Evolutionary conservation across 139 green algal genomes (phyloP).

Genomic region (Desmodesmus armatus): DNA sequence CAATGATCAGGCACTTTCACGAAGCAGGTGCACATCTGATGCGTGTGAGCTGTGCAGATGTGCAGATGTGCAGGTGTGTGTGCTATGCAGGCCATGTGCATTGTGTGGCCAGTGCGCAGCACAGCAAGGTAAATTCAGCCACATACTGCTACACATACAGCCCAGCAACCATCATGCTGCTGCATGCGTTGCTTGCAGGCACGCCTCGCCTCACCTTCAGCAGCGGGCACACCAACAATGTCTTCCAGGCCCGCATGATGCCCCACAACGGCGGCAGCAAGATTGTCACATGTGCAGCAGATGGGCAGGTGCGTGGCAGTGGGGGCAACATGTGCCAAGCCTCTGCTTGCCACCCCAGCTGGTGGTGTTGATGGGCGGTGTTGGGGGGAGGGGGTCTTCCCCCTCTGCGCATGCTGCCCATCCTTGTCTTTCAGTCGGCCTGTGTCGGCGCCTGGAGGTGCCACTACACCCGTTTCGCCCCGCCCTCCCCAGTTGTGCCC

Average conservation of each 20-base stretch:
- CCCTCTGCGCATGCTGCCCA: too few relatives aligned
- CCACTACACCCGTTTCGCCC: too few relatives aligned
- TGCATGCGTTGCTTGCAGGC: background rate
- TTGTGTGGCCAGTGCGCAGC: too few relatives aligned
- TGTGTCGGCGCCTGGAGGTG: background rate
- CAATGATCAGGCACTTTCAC: too few relatives aligned
- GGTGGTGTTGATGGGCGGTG: too few relatives aligned
- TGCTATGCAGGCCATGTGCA: too few relatives aligned
- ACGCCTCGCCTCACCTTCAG: slow-evolving; percentile 39
- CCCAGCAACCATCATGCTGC: background rate
- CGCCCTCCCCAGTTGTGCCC: too few relatives aligned
- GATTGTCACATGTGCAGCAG: slow-evolving; percentile 68
- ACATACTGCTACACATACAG: background rate
- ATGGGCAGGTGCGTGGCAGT: background rate
- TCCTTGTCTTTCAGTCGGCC: too few relatives aligned
- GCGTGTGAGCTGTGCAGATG: background rate
- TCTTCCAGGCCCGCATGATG: slow-evolving; percentile 72
- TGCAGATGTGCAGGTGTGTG: too few relatives aligned
- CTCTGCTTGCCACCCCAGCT: too few relatives aligned
- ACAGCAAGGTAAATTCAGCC: background rate
- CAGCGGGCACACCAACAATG: slow-evolving; percentile 68
- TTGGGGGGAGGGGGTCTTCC: too few relatives aligned
- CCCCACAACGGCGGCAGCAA: slow-evolving; percentile 52
- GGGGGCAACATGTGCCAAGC: background rate
- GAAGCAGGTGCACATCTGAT: too few relatives aligned